Base-by-base conservation (phyloP, 805 yeast species). In the Metschnikowia orientalis region DNA sequence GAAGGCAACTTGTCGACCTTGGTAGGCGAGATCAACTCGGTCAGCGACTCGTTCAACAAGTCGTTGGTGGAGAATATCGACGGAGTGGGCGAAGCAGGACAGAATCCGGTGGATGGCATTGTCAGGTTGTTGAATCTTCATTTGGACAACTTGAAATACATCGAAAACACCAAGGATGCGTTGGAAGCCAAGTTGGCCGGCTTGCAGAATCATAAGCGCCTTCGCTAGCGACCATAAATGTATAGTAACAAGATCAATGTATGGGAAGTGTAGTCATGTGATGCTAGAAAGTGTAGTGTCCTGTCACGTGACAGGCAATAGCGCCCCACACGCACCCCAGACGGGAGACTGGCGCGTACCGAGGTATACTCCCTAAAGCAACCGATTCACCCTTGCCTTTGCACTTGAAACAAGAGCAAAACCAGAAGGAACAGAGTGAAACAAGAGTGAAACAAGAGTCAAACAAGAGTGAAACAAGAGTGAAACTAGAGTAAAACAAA, bases 111-210 rank as follows among this genome's bases (percentile, higher is more conserved):
- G 27, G 78, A 76, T 45, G 88, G 81, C 53, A 75, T 90, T 41
- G 81, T 92, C 18, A 81, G 78, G 55, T 68, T 92, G 42, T 71
- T 92, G 53, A 89, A 90, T 54, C 77, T 86, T 28, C 97, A 92
- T 57, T 66, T 92, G 57, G 92, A 89, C 41, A 86, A 95, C 42
- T 71, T 92, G 60, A 87, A 80, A 54, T 88, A 89, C 70, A 75
- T 92, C 36, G 95, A 92, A 52, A 72, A 71, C 41, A 75, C 79
- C 42, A 86, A 95, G 32, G 70, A 70, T 12, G 64, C 65, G 15
- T 67, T 92, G 47, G 85, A 81, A 53, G 71, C 73, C 22, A 82
- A 85, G 56, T 56, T 92, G 39, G 74, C 32, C 2, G 36, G 28
- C 25, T 38, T 28, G 19, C 32, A 39, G 35, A 15, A 16, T 19